A percentile compares a stretch with the other conserved stretches of the same genome.
phyloP scores from a whole-genome alignment of 2,329 filamentous ascomycete species.

The Pezicula rhizophila region DNA sequence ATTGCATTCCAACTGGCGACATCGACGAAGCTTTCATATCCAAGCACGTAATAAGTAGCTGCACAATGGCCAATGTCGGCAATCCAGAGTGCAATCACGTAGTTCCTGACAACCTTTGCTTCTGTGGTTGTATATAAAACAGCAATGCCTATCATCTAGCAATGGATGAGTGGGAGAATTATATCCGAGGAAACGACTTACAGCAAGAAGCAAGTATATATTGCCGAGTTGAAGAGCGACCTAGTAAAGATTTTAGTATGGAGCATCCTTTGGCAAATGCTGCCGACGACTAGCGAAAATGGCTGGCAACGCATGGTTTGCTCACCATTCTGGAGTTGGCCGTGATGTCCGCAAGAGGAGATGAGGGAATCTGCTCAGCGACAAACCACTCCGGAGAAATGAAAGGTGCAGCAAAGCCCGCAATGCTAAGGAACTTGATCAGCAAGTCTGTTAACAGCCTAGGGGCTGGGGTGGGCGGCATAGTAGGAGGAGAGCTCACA shows the following conservation, averaged over 20 bases:
- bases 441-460: conserved; percentile 2
- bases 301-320: background rate
- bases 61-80: conserved; percentile 65
- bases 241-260: conserved; percentile 33
- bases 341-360: conserved; percentile 25
- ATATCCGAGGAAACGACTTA: conserved; percentile 34
- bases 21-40: conserved; percentile 45
- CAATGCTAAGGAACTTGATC: conserved; percentile 39
- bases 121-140: conserved; percentile 61
- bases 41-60: conserved; percentile 53
- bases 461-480: background rate
- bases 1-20: conserved; percentile 59
- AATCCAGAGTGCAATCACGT: conserved; percentile 56
- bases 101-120: conserved; percentile 58
- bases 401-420: conserved; percentile 51
- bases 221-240: conserved; percentile 65
- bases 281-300: conserved; percentile 12
- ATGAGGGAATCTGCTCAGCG: conserved; percentile 48
- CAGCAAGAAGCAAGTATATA: conserved; percentile 58
- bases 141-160: conserved; percentile 42
- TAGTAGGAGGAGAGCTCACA: conserved; percentile 41
- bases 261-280: background rate
- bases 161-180: background rate
- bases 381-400: conserved; percentile 57
- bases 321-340: conserved; percentile 28